Conservation (phyloP, 257 asterid species). For the Voacanga thouarsii region DNA sequence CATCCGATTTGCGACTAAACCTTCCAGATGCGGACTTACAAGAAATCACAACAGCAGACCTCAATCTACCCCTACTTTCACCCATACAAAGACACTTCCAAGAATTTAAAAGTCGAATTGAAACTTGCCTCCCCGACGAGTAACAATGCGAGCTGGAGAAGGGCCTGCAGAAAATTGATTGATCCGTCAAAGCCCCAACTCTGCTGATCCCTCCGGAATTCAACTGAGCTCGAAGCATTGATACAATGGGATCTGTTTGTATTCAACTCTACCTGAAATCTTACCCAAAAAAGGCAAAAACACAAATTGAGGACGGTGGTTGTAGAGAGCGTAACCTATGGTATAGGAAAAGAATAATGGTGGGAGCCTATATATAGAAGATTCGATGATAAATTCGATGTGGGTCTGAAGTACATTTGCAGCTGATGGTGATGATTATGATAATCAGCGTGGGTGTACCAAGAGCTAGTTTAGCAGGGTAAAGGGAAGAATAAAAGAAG, state of each 20-base stretch:
- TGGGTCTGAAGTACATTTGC: background rate
- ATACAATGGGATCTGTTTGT: background rate
- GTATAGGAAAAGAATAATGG: background rate
- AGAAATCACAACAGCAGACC: slow-evolving; percentile 10
- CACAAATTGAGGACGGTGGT: too few species aligned
- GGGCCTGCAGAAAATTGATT: slow-evolving; percentile 7
- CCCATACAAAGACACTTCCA: slow-evolving; percentile 4
- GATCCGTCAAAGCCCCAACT: slow-evolving; percentile 21
- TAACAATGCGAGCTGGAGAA: slow-evolving; percentile 24
- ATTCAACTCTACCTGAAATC: background rate
- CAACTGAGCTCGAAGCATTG: slow-evolving; percentile 30
- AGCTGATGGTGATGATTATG: too few species aligned
- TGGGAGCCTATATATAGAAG: background rate
- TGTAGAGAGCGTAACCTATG: too few species aligned
- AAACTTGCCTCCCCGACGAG: slow-evolving; percentile 22
- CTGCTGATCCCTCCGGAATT: slow-evolving; percentile 17
- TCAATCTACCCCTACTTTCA: background rate
- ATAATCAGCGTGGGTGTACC: background rate
- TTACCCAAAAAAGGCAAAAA: background rate
- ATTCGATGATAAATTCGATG: background rate
- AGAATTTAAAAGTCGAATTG: slow-evolving; percentile 14
- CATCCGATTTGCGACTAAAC: slow-evolving; percentile 18
- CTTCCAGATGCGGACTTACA: slow-evolving; percentile 32
- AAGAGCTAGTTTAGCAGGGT: too few species aligned
- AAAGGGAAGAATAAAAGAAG: too few species aligned